Evolutionary conservation across 495 filamentous ascomycete genomes (phyloP).

Genomic region (Daldinia bambusicola): DNA sequence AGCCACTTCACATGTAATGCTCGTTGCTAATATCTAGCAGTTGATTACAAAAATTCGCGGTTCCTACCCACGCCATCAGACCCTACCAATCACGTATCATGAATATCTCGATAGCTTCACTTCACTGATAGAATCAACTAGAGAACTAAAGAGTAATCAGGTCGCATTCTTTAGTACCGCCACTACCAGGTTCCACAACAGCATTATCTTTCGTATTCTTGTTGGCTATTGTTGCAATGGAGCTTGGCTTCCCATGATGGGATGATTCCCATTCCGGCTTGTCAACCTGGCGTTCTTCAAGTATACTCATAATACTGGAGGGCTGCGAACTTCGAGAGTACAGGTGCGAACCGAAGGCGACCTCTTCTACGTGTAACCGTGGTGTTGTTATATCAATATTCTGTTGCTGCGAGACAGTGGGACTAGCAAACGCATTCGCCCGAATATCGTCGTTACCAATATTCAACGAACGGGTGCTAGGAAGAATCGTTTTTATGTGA

Average conservation of each 20-base stretch:
- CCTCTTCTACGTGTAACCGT: background rate
- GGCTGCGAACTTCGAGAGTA: background rate
- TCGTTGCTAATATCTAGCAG: background rate
- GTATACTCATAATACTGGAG: background rate
- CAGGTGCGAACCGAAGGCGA: background rate
- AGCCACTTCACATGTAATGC: background rate
- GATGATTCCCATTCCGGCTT: slow-evolving; percentile 29
- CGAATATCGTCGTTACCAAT: background rate
- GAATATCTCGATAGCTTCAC: background rate
- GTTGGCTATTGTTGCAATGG: background rate
- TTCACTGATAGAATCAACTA: background rate
- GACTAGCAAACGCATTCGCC: background rate
- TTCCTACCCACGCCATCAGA: background rate
- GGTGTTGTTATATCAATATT: background rate
- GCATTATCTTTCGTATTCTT: background rate
- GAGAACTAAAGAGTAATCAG: background rate
- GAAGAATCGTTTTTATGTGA: background rate
- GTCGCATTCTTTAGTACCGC: background rate
- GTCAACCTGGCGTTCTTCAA: slow-evolving; percentile 9
- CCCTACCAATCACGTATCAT: background rate
- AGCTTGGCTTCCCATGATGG: slow-evolving; percentile 1
- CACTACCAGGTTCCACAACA: background rate
- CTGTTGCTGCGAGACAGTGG: background rate
- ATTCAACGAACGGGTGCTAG: slow-evolving; percentile 1
- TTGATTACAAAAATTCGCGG: too few relatives aligned